A percentile compares a stretch with the other conserved stretches of the same genome.
Conservation (phyloP, 768 basidiomycete genomes). For the Butyriboletus loyo region DNA sequence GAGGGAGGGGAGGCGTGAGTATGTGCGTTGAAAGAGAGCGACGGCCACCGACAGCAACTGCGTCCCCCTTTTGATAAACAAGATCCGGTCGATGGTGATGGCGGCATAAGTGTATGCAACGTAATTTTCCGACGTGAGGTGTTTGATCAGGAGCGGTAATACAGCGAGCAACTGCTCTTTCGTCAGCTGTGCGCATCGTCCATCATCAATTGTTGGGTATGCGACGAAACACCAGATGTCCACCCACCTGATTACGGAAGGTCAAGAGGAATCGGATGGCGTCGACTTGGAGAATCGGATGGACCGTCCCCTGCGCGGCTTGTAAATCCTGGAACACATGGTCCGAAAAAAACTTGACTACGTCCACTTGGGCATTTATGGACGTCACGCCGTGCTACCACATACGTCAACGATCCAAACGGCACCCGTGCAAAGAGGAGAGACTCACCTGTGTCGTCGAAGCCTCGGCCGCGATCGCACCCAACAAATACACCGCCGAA, state of each 20-base stretch:
- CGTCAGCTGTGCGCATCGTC: constrained; percentile 57
- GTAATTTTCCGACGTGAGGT: constrained; percentile 80
- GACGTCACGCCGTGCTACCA: constrained; percentile 87
- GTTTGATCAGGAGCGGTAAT: constrained; percentile 78
- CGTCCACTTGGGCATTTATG: constrained; percentile 86
- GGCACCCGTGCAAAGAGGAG: neutral
- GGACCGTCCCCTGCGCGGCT: constrained; percentile 61
- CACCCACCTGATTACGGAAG: constrained; percentile 87
- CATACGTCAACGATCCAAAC: neutral
- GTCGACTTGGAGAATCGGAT: constrained; percentile 93
- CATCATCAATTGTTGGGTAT: neutral
- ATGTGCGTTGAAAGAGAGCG: neutral
- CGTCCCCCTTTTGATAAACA: constrained; percentile 82
- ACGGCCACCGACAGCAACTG: constrained; percentile 61
- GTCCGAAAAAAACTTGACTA: constrained; percentile 93
- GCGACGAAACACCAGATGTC: neutral
- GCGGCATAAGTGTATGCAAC: constrained; percentile 96
- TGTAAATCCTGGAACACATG: constrained; percentile 86
- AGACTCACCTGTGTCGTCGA: constrained; percentile 74
- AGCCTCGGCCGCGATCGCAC: constrained; percentile 89
- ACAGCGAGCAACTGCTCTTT: constrained; percentile 93
- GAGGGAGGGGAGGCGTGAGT: neutral
- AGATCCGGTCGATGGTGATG: constrained; percentile 93
- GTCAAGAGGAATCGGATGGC: constrained; percentile 93
- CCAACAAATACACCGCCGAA: constrained; percentile 87